Evolutionary conservation across 176 grass and related monocot genomes (phyloP), one percentile per base, ranked within the genome.

Genomic region (Eleusine coracana): DNA sequence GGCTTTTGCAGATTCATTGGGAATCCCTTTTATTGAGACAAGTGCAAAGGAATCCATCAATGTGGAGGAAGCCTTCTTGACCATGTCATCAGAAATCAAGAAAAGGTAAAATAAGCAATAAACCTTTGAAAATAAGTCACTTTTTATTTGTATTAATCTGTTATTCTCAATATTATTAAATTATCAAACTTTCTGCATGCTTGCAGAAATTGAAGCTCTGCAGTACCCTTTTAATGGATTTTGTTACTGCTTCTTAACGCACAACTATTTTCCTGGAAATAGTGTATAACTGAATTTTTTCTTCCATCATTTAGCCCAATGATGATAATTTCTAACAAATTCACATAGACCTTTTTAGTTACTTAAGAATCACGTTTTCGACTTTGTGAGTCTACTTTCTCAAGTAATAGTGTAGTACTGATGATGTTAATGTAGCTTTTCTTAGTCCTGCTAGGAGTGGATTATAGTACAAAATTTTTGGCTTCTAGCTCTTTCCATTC

Each of bases 11-110:
- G 95, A 98, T 84, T 91, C 90, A 5, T 67, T 98, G 31, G 92
- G 92, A 68, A 93, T 98, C 83, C 73, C 88, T 84, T 98, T 98
- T 73, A 79, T 98, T 5, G 95, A 98, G 88, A 98, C 95, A 60
- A 95, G 95, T 91, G 92, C 95, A 72, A 98, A 98, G 90, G 95
- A 93, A 21, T 84, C 95, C 34, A 89, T 95, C 84, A 95, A 98
- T 88, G 95, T 98, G 38, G 92, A 98, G 84, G 80, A 92, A 85
- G 92, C 95, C 89, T 98, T 98, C 79, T 84, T 95, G 74, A 93
- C 86, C 40, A 98, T 98, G 95, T 93, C 92, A 82, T 81, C 95
- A 77, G 92, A 98, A 90, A 91, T 95, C 65, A 98, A 98, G 92
- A 91, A 78, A 76, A 92, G 88, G 95, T 98, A 89, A 72, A 25